Evolutionary conservation across 2,329 filamentous ascomycete genomes (phyloP).

Genomic region (Botrytis byssoidea): DNA sequence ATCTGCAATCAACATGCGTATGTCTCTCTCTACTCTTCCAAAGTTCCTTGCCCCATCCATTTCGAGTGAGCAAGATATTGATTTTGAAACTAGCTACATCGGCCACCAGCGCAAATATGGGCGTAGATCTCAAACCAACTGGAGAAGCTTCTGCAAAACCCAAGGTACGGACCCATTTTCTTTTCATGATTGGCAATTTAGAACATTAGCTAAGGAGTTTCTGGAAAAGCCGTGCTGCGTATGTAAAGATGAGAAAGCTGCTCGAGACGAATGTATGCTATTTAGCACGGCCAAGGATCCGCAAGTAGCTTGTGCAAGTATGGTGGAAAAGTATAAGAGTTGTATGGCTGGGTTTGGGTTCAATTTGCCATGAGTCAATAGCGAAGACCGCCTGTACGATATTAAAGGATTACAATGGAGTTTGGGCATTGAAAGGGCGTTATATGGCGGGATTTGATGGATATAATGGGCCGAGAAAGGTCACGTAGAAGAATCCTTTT

Average conservation of each 20-base stretch:
- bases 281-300: constrained; percentile 86
- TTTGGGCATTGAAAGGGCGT: constrained; percentile 34
- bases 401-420: constrained; percentile 22
- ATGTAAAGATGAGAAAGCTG: constrained; percentile 90
- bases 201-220: constrained; percentile 11
- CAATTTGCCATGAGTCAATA: constrained; percentile 46
- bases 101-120: constrained; percentile 34
- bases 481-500: constrained; percentile 3
- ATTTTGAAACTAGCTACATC: constrained; percentile 30
- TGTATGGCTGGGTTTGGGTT: constrained; percentile 97
- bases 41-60: background rate
- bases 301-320: constrained; percentile 75
- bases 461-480: background rate
- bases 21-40: constrained; percentile 18
- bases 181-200: background rate
- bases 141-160: constrained; percentile 29
- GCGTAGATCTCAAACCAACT: constrained; percentile 32
- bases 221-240: constrained; percentile 83
- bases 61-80: constrained; percentile 1
- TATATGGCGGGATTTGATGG: background rate
- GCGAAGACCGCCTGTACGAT: constrained; percentile 7
- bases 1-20: constrained; percentile 35
- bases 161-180: constrained; percentile 30
- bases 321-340: constrained; percentile 80
- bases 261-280: constrained; percentile 97